These are phyloP conservation scores for Neodidymelliopsis sp. DNA, from an alignment of 2,329 filamentous ascomycete species.

Conservation along the genomic window DNA sequence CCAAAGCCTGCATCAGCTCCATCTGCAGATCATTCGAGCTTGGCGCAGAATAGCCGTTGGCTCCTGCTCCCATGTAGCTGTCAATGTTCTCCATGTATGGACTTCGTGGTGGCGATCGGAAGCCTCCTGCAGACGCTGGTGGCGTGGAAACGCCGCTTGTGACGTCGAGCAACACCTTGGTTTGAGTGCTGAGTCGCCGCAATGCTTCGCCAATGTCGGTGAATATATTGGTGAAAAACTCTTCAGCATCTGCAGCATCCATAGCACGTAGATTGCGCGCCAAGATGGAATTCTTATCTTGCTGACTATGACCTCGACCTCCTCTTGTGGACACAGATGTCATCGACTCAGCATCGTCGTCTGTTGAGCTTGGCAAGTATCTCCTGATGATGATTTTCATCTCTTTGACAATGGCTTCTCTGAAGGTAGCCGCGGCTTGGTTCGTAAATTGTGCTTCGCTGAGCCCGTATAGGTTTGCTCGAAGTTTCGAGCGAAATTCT, in stretches of 20 bases:
- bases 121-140: constrained; percentile 47
- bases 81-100: constrained; percentile 54
- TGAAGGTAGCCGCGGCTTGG: constrained; percentile 81
- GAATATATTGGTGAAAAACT: constrained; percentile 82
- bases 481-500: constrained; percentile 73
- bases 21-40: constrained; percentile 62
- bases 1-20: constrained; percentile 77
- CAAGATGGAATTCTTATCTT: constrained; percentile 88
- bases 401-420: constrained; percentile 84
- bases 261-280: constrained; percentile 87
- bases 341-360: constrained; percentile 92
- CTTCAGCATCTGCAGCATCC: constrained; percentile 83
- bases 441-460: constrained; percentile 81
- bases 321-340: constrained; percentile 83
- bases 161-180: constrained; percentile 93
- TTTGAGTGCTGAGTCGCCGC: constrained; percentile 83
- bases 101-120: constrained; percentile 59
- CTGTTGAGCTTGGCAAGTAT: constrained; percentile 88
- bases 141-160: constrained; percentile 73
- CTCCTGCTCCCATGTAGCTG: constrained; percentile 40
- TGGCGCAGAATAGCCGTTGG: constrained; percentile 20
- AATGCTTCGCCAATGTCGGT: constrained; percentile 87
- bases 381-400: constrained; percentile 84
- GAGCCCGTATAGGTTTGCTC: constrained; percentile 78
- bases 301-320: constrained; percentile 70